These are phyloP conservation scores for Tetrapyrgos nigripes DNA, from an alignment of 1,284 basidiomycete genomes.

Conservation along the genomic window DNA sequence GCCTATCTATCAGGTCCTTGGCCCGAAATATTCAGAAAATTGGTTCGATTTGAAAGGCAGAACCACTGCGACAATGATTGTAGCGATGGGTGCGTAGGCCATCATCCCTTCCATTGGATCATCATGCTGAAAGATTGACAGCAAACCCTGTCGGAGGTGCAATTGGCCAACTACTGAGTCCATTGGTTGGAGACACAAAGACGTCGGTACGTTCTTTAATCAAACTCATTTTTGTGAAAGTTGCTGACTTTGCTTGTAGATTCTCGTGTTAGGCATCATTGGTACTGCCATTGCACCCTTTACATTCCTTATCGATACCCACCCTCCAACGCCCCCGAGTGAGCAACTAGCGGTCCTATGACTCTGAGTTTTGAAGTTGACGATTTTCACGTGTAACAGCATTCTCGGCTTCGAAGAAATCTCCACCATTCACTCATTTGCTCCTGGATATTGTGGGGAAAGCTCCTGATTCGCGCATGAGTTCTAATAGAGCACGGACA, in stretches of 20 bases:
- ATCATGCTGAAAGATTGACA: constrained; percentile 27
- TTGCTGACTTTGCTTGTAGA: constrained; percentile 52
- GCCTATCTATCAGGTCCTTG: constrained; percentile 73
- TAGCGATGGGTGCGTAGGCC: constrained; percentile 64
- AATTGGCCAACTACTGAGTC: constrained; percentile 73
- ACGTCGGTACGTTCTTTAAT: constrained; percentile 55
- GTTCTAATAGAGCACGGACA: constrained; percentile 62
- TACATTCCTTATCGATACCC: constrained; percentile 58
- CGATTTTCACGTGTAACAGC: constrained; percentile 44
- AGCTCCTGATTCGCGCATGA: constrained; percentile 58
- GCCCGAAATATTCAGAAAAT: constrained; percentile 73
- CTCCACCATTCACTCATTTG: constrained; percentile 60
- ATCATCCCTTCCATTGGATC: neutral
- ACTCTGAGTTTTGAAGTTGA: constrained; percentile 3
- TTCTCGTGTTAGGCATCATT: constrained; percentile 74
- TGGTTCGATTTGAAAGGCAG: constrained; percentile 80
- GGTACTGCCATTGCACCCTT: constrained; percentile 64
- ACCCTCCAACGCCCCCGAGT: constrained; percentile 82
- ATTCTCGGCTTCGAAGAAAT: constrained; percentile 64
- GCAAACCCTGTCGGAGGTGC: constrained; percentile 75
- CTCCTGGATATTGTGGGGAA: constrained; percentile 62
- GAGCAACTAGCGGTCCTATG: constrained; percentile 26
- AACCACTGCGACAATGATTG: constrained; percentile 81
- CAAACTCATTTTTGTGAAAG: neutral
- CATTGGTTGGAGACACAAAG: constrained; percentile 58